Evolutionary conservation across 768 basidiomycete genomes (phyloP).

Genomic region (Phlebiopsis gigantea): DNA sequence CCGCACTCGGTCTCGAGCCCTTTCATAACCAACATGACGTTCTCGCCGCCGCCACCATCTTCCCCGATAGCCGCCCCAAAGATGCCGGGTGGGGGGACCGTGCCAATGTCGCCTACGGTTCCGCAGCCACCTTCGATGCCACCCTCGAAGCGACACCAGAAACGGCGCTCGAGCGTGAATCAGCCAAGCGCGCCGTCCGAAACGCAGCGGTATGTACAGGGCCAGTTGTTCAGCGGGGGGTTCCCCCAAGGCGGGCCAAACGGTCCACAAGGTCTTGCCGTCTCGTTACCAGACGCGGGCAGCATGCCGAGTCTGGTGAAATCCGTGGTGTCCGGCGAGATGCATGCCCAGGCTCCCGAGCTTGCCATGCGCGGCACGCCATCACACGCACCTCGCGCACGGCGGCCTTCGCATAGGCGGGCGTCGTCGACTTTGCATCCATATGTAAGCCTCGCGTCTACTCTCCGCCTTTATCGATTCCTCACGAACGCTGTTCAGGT

Average conservation of each 20-base stretch:
- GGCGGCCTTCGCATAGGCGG: not conserved
- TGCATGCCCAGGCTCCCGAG: not conserved
- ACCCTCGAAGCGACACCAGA: slow-evolving; percentile 4
- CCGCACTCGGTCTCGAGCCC: slow-evolving; percentile 22
- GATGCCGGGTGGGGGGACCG: not conserved
- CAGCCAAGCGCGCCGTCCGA: not conserved
- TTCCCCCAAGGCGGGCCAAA: not conserved
- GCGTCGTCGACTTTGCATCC: slow-evolving; percentile 22
- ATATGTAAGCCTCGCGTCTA: slow-evolving; percentile 21
- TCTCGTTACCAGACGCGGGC: not conserved
- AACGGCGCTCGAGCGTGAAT: slow-evolving; percentile 4
- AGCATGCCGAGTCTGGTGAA: slow-evolving; percentile 6
- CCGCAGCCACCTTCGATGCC: not conserved
- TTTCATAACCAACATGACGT: slow-evolving; percentile 8
- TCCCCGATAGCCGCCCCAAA: slow-evolving; percentile 1
- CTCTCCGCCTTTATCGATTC: not conserved
- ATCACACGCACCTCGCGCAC: not conserved
- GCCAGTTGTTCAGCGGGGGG: slow-evolving; percentile 1
- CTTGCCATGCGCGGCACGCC: not conserved
- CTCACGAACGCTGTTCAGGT: slow-evolving; percentile 19
- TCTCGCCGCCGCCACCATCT: not conserved
- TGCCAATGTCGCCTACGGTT: not conserved
- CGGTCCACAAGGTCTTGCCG: not conserved
- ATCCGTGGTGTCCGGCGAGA: not conserved
- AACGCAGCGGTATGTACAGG: not conserved